A percentile compares a stretch with the other conserved stretches of the same genome.
Evolutionary conservation across 768 basidiomycete species (phyloP).

Genomic region (Strobilomyces confusus): DNA sequence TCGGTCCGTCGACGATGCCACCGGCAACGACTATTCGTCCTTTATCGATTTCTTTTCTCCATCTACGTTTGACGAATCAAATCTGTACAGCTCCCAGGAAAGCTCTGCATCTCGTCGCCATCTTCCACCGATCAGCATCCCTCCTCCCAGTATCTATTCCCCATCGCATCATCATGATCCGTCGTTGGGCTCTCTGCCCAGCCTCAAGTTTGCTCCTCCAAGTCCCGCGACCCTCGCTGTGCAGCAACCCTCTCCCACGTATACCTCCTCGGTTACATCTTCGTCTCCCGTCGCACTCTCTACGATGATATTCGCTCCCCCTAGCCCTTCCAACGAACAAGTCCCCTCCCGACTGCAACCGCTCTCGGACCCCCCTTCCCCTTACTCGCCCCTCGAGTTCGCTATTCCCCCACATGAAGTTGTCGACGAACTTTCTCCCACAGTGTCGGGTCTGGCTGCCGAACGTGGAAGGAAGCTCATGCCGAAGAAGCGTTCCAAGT

Average conservation of each 20-base stretch:
- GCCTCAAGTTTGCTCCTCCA: conserved; percentile 32
- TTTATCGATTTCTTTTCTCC: conserved; percentile 45
- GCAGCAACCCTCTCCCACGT: conserved; percentile 11
- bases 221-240: conserved; percentile 17
- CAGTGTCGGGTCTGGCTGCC: conserved; percentile 45
- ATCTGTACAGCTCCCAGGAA: neutral
- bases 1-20: conserved; percentile 15
- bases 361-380: conserved; percentile 23
- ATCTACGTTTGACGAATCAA: conserved; percentile 17
- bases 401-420: conserved; percentile 7
- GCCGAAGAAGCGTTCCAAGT: conserved; percentile 26
- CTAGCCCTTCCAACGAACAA: conserved; percentile 20
- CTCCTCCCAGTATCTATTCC: conserved; percentile 20
- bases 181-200: conserved; percentile 26
- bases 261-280: conserved; percentile 3
- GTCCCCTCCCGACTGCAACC: conserved; percentile 11
- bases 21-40: conserved; percentile 38
- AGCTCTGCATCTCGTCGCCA: conserved; percentile 9
- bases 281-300: conserved; percentile 24
- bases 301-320: conserved; percentile 28
- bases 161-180: conserved; percentile 5
- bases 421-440: conserved; percentile 40
- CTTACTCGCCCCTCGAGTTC: conserved; percentile 31
- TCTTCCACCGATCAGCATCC: conserved; percentile 18
- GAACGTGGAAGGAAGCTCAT: conserved; percentile 25